Base-by-base conservation (phyloP, 176 grass and related monocot species). In the Typha latifolia region DNA sequence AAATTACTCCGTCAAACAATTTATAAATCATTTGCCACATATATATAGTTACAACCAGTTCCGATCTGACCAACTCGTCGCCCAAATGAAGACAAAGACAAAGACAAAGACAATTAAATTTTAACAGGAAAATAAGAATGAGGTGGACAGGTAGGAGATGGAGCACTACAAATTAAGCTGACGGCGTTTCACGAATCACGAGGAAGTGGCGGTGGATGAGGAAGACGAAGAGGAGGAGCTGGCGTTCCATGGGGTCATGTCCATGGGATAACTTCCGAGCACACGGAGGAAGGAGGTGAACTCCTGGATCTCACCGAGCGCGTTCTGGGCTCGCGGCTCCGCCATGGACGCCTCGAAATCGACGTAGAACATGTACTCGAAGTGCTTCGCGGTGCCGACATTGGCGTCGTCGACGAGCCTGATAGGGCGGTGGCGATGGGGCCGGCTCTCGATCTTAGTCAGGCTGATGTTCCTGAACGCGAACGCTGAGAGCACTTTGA, bases 291-390 rank as follows among this genome's bases (percentile, higher is more conserved):
- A 95, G 0, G 90, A 95, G 19, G 90, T 90, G 90, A 74, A 95
- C 78, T 95, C 90, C 80, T 90, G 90, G 14, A 95, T 82, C 86
- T 95, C 90, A 24, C 80, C 90, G 1, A 95, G 90, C 37, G 90
- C 90, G 70, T 95, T 95, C 77, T 95, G 90, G 49, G 90, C 90
- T 14, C 90, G 75, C 0, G 90, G 70, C 86, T 95, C 90, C 0
- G 90, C 90, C 6, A 95, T 76, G 0, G 90, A 95, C 0, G 90
- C 90, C 78, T 95, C 81, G 79, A 95, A 90, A 76, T 95, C 90
- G 20, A 95, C 64, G 72, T 95, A 95, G 85, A 95, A 95, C 90
- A 95, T 95, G 86, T 95, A 95, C 64, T 95, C 90, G 73, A 95
- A 95, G 83, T 95, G 90, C 75, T 95, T 95, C 19, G 90, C 86